Base-by-base conservation (phyloP, 805 yeast species). In the Saturnispora halmiae region DNA sequence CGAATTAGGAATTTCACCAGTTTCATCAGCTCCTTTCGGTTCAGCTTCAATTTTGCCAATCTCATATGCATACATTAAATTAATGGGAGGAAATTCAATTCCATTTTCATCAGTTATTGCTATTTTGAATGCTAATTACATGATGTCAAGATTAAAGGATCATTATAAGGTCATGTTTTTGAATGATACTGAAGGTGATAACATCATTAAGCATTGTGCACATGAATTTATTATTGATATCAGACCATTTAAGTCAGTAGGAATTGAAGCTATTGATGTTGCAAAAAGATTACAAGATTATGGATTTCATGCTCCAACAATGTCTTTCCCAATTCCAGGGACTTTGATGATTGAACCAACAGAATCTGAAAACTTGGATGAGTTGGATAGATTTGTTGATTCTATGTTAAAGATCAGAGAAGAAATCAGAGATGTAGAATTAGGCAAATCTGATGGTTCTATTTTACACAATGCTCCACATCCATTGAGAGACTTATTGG, bases 281-380 rank as follows among this genome's bases (percentile, higher is more conserved):
- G 97, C 98, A 43, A 92, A 92, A 69, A 77, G 98, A 63, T 71
- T 92, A 46, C 97, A 92, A 65, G 98, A 92, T 65, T 92, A 90
- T 60, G 96, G 97, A 1, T 92, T 92, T 77, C 98, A 92, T 63
- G 96, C 96, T 1, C 98, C 98, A 47, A 92, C 98, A 20, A 79
- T 92, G 84, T 92, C 97, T 2, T 92, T 92, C 84, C 98, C 98
- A 8, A 94, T 92, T 38, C 90, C 96, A 4, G 95, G 94, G 47
- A 92, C 98, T 2, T 72, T 92, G 52, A 92, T 92, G 98, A 77
- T 92, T 48, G 98, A 92, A 66, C 98, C 98, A 45, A 92, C 98
- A 3, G 98, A 92, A 65, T 80, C 92, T 15, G 98, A 92, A 65
- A 77, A 86, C 56, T 64, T 81, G 54, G 83, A 71, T 42, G 98